phyloP scores from a whole-genome alignment of 495 filamentous ascomycete genomes.

The Lasiosphaeriaceae sp. region DNA sequence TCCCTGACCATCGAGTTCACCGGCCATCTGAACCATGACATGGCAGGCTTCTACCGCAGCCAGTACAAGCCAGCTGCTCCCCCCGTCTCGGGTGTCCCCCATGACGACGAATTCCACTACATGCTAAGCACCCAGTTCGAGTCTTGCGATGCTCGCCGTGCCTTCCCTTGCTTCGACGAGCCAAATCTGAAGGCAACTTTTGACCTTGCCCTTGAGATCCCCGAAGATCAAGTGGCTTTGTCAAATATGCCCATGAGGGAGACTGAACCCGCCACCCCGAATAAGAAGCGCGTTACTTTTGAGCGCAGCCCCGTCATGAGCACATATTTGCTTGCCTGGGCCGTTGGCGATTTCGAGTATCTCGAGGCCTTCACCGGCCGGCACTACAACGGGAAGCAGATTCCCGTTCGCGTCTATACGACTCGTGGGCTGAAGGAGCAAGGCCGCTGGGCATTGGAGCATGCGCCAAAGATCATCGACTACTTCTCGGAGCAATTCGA shows the following conservation, averaged over 20 bases:
- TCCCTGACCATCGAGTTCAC: slow-evolving; percentile 71
- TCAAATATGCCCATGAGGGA: slow-evolving; percentile 90
- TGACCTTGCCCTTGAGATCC: slow-evolving; percentile 87
- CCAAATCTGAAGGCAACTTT: slow-evolving; percentile 95
- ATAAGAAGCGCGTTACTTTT: slow-evolving; percentile 76
- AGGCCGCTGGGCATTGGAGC: slow-evolving; percentile 78
- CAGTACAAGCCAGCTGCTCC: slow-evolving; percentile 80
- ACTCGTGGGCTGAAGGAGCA: slow-evolving; percentile 87
- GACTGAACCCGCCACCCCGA: slow-evolving; percentile 54
- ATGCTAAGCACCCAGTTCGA: slow-evolving; percentile 99
- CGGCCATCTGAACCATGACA: slow-evolving; percentile 86
- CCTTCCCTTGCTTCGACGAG: slow-evolving; percentile 97
- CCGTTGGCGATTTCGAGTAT: slow-evolving; percentile 94
- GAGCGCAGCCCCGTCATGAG: slow-evolving; percentile 90
- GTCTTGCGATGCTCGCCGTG: slow-evolving; percentile 87
- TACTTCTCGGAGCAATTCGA: slow-evolving; percentile 93
- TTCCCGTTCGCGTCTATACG: slow-evolving; percentile 95
- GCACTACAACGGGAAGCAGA: slow-evolving; percentile 79
- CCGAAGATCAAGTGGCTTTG: slow-evolving; percentile 78
- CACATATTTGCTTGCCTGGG: slow-evolving; percentile 96
- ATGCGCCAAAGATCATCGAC: slow-evolving; percentile 84
- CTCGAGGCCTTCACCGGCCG: slow-evolving; percentile 84
- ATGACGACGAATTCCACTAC: slow-evolving; percentile 75
- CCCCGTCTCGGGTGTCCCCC: slow-evolving; percentile 66
- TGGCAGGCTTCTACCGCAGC: slow-evolving; percentile 95